Percentiles rank a stretch among this genome's conserved stretches.
These are phyloP conservation scores for Elongisporangium anandrum DNA, from an alignment of 352 stramenopile species.

Conservation along the genomic window DNA sequence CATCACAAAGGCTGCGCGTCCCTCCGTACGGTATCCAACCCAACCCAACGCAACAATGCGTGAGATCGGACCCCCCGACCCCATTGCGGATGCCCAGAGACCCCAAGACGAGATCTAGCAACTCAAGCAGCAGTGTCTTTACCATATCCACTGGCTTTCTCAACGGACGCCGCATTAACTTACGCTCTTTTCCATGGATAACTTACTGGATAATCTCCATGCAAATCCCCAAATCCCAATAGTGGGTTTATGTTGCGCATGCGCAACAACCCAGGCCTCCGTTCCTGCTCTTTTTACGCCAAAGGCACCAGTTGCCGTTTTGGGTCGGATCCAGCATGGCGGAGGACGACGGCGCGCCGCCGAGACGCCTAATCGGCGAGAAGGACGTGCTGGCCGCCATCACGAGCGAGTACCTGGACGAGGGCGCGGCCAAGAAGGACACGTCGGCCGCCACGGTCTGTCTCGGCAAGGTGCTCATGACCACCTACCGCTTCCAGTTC, in stretches of 20 bases:
- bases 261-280: neutral
- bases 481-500: slow-evolving; percentile 84
- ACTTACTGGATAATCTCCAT: neutral
- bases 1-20: neutral
- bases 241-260: neutral
- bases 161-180: neutral
- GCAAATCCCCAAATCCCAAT: too few species aligned
- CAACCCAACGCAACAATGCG: neutral
- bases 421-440: slow-evolving; percentile 53
- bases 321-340: slow-evolving; percentile 13
- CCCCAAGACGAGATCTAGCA: neutral
- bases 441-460: slow-evolving; percentile 51
- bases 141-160: neutral
- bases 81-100: neutral
- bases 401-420: slow-evolving; percentile 71
- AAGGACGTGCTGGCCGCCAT: slow-evolving; percentile 73
- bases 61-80: too few species aligned
- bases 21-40: neutral
- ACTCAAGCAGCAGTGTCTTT: neutral
- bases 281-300: neutral
- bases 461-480: slow-evolving; percentile 76
- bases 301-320: neutral
- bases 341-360: slow-evolving; percentile 14
- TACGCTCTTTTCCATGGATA: neutral
- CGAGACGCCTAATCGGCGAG: slow-evolving; percentile 57